Evolutionary conservation across 1,139 yeast species (phyloP).

Genomic region (Kazachstania sp.): DNA sequence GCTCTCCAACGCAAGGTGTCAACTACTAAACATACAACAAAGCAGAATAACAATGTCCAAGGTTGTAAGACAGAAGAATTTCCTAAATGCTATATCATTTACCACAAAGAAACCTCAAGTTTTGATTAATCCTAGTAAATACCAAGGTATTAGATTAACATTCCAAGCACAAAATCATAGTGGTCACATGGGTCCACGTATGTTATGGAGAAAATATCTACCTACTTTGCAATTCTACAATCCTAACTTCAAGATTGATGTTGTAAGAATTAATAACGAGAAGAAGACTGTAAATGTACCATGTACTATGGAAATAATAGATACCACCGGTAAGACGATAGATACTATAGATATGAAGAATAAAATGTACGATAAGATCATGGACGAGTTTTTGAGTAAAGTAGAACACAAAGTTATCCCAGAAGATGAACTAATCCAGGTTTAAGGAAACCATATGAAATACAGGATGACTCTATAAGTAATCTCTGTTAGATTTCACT

Average conservation of each 20-base stretch:
- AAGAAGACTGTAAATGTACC: conserved; percentile 27
- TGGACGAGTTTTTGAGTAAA: conserved; percentile 22
- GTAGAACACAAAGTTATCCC: conserved; percentile 23
- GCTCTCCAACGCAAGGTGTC: too few species aligned
- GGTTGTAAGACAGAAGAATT: conserved; percentile 21
- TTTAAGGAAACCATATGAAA: not conserved
- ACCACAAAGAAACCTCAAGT: conserved; percentile 27
- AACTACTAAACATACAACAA: too few species aligned
- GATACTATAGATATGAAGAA: conserved; percentile 25
- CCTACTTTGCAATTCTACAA: conserved; percentile 80
- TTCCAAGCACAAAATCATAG: conserved; percentile 39
- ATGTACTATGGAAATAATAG: conserved; percentile 23
- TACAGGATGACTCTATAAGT: not conserved
- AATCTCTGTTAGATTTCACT: too few species aligned
- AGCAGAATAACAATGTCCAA: conserved; percentile 15
- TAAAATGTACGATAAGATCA: conserved; percentile 19
- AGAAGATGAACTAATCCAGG: conserved; percentile 18
- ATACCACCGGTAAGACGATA: conserved; percentile 20
- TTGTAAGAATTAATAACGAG: conserved; percentile 45
- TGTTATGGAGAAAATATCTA: conserved; percentile 64
- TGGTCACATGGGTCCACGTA: conserved; percentile 47
- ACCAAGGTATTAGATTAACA: conserved; percentile 31
- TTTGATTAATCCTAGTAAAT: conserved; percentile 19
- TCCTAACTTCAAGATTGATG: conserved; percentile 55
- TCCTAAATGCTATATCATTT: conserved; percentile 23